Evolutionary conservation across 2,329 filamentous ascomycete genomes (phyloP).

Genomic region (Triangularia verruculosa): DNA sequence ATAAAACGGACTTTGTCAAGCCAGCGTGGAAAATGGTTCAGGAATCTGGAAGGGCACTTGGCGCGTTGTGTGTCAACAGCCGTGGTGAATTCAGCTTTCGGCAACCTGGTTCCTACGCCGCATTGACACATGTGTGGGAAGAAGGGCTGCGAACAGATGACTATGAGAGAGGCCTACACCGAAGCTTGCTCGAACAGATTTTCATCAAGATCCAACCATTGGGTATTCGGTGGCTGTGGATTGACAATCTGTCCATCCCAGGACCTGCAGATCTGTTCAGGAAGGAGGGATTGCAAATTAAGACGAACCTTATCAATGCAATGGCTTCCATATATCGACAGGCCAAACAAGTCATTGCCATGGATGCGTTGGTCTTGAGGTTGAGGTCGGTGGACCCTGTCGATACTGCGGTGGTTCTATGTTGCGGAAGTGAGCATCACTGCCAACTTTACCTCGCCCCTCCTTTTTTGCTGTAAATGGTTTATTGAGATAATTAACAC

Average conservation of each 20-base stretch:
- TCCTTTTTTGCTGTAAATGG: neutral
- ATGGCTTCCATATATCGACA: conserved; percentile 9
- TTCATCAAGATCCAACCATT: neutral
- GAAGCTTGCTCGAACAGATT: neutral
- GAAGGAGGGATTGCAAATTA: neutral
- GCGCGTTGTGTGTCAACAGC: conserved; percentile 3
- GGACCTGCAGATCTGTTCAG: neutral
- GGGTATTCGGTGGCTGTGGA: conserved; percentile 4
- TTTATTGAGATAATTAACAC: too few relatives aligned
- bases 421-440: conserved; percentile 5
- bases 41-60: neutral
- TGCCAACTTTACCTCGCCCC: too few relatives aligned
- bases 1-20: conserved; percentile 2
- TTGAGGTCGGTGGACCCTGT: neutral
- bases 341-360: neutral
- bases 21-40: conserved; percentile 2
- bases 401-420: neutral
- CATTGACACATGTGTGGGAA: neutral
- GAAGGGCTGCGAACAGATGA: too few relatives aligned
- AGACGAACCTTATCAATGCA: conserved; percentile 6
- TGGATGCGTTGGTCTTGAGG: neutral
- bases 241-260: conserved; percentile 8
- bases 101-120: too few relatives aligned
- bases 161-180: neutral
- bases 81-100: neutral